Percentiles rank a stretch among this genome's conserved stretches.
These are phyloP conservation scores for Beauveria australis DNA, from an alignment of 2,329 filamentous ascomycete species.

Conservation along the genomic window DNA sequence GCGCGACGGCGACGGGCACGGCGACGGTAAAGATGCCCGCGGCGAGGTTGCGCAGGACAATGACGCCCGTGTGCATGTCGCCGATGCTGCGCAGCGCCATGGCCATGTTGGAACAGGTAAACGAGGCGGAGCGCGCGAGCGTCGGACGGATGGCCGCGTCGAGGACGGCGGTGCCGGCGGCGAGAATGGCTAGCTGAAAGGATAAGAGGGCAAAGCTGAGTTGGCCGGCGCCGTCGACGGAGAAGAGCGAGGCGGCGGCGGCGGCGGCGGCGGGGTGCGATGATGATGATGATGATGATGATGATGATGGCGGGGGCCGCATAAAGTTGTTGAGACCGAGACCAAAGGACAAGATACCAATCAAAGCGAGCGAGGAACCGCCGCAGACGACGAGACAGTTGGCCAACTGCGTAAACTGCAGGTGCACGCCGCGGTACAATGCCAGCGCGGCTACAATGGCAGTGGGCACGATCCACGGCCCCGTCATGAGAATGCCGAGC, in stretches of 20 bases:
- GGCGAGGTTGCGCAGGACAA: conserved; percentile 31
- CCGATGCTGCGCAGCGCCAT: conserved; percentile 36
- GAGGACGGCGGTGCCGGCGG: conserved; percentile 32
- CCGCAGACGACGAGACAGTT: conserved; percentile 27
- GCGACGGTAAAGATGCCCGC: conserved; percentile 36
- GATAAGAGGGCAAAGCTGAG: conserved; percentile 33
- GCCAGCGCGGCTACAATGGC: conserved; percentile 24
- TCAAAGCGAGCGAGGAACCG: conserved; percentile 30
- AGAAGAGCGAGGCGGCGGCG: conserved; percentile 18
- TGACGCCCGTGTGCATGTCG: conserved; percentile 39
- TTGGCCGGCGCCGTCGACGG: conserved; percentile 18
- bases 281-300: conserved; percentile 24
- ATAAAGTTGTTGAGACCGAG: conserved; percentile 28
- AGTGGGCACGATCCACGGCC: conserved; percentile 34
- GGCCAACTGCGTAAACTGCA: conserved; percentile 24
- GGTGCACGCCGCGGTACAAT: conserved; percentile 23
- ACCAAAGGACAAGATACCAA: conserved; percentile 37
- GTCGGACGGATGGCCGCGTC: conserved; percentile 34
- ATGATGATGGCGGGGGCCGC: conserved; percentile 25
- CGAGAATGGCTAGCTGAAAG: conserved; percentile 39
- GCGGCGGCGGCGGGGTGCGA: too few species aligned
- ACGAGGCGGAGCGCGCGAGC: conserved; percentile 39
- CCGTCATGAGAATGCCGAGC: conserved; percentile 37
- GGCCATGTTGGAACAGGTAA: conserved; percentile 39
- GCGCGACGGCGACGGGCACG: conserved; percentile 29